Base-by-base conservation (phyloP, 495 filamentous ascomycete genomes). In the Hypoxylon rickii region DNA sequence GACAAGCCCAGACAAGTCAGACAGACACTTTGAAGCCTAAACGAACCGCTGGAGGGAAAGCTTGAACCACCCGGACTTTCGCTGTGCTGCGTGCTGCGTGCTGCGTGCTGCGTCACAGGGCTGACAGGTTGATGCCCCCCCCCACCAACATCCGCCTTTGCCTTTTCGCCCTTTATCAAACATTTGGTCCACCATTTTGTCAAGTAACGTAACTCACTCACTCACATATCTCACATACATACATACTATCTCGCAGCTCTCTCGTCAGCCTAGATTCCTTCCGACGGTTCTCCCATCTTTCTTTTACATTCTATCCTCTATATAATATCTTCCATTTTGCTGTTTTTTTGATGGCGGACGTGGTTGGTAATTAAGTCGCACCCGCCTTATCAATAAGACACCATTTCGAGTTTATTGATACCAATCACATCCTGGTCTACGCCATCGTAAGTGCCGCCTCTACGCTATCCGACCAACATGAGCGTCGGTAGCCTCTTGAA, bases 401-500 rank as follows among this genome's bases (percentile, higher is more conserved):
- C 31, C 21, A 36, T 24, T 19, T 16, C 32, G 41, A 7, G 39
- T 34, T 44, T 29, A 29, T 29, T 29, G 4, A 29, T 10, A 29
- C 4, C 24, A 4, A 4, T 5, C 10, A n/a, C 16, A 15, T 43
- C 13, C 32, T 15, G 51, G 47, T 32, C 38, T 21, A 20, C 42
- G 37, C 13, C 51, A 44, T 53, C 51, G 37, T 26, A 46, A 13
- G 18, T 22, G 8, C 38, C 36, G n/a, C n/a, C n/a, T 17, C 2
- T 22, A 16, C 24, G 8, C 24, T 6, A 37, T 47, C 41, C 36
- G 26, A 31, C 57, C 65, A 76, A 54, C 67, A 85, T 86, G 82
- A 77, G 76, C 70, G 46, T 62, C 61, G 71, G 78, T 60, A 75
- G 77, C 45, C 31, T 86, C 32, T 64, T 86, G 62, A 71, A 79